phyloP scores from a whole-genome alignment of 106 monocot genomes.

The Alisma plantagoaquatica region DNA sequence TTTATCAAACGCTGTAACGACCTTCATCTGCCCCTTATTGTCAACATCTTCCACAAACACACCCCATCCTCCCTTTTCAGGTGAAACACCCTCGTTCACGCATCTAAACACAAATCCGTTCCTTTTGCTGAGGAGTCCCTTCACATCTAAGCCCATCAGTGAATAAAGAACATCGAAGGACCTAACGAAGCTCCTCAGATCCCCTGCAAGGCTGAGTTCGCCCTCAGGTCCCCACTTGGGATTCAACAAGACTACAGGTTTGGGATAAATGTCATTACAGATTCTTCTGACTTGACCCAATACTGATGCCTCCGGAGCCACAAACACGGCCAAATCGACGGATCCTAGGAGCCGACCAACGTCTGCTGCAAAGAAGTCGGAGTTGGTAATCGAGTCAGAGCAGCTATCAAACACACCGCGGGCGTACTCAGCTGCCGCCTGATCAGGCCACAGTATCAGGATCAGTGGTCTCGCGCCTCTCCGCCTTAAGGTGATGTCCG shows the following conservation, averaged over 20 bases:
- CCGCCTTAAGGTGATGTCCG: slow-evolving; percentile 30
- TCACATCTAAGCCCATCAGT: slow-evolving; percentile 87
- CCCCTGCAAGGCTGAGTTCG: slow-evolving; percentile 28
- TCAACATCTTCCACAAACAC: slow-evolving; percentile 71
- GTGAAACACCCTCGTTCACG: slow-evolving; percentile 48
- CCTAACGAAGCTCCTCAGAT: slow-evolving; percentile 30
- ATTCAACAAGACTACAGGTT: slow-evolving; percentile 78
- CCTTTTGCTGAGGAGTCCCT: slow-evolving; percentile 62
- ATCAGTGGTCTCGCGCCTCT: slow-evolving; percentile 36
- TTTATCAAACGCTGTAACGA: slow-evolving; percentile 61
- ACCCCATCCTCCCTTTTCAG: slow-evolving; percentile 50
- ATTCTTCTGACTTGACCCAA: slow-evolving; percentile 40
- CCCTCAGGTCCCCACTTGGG: slow-evolving; percentile 81
- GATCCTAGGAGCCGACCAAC: slow-evolving; percentile 14
- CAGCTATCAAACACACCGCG: slow-evolving; percentile 14
- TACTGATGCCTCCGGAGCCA: slow-evolving; percentile 37
- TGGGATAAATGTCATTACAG: slow-evolving; percentile 32
- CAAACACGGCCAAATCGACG: slow-evolving; percentile 53
- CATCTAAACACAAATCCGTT: slow-evolving; percentile 60
- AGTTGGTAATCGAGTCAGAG: slow-evolving; percentile 17
- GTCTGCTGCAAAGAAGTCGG: slow-evolving; percentile 18
- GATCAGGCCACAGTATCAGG: slow-evolving; percentile 54
- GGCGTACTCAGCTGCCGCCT: slow-evolving; percentile 15
- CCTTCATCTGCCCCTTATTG: slow-evolving; percentile 44
- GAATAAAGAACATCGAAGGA: slow-evolving; percentile 89